These are phyloP conservation scores for Cucurbita argyrosperma DNA, from an alignment of 306 rosid species.

Conservation along the genomic window DNA sequence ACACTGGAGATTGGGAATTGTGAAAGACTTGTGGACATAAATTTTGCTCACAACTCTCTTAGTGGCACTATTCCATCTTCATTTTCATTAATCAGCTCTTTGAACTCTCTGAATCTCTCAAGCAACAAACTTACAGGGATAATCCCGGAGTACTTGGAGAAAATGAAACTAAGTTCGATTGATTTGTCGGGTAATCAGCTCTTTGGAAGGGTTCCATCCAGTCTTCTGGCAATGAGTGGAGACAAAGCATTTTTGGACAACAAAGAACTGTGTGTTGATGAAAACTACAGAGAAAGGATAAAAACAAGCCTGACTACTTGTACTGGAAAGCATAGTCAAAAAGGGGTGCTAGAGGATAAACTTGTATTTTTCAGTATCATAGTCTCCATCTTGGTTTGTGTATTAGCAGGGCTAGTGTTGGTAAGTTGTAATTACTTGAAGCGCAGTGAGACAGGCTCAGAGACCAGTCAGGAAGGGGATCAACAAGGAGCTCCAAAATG, in stretches of 20 bases:
- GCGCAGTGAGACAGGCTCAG: conserved; percentile 16
- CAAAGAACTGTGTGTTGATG: conserved; percentile 54
- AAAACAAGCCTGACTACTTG: conserved; percentile 42
- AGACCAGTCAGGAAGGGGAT: conserved; percentile 15
- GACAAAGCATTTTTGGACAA: conserved; percentile 56
- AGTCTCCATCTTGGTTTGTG: conserved; percentile 27
- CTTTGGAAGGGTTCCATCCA: conserved; percentile 56
- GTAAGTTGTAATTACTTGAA: conserved; percentile 35
- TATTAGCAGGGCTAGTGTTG: conserved; percentile 34
- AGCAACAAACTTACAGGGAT: conserved; percentile 50
- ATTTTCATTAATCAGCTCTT: conserved; percentile 48
- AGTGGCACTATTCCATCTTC: conserved; percentile 51
- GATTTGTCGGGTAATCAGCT: conserved; percentile 70
- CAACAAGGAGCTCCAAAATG: conserved; percentile 38
- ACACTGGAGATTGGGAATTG: conserved; percentile 56
- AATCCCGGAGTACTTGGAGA: conserved; percentile 49
- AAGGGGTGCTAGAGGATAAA: conserved; percentile 23
- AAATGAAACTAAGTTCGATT: conserved; percentile 58
- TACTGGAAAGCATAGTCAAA: conserved; percentile 16
- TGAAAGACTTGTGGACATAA: conserved; percentile 59
- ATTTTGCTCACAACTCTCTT: conserved; percentile 62
- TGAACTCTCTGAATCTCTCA: conserved; percentile 75
- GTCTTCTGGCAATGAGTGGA: conserved; percentile 57
- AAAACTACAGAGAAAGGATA: conserved; percentile 15
- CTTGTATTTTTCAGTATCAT: conserved; percentile 28